Evolutionary conservation across 2,329 filamentous ascomycete genomes (phyloP).

Genomic region (Coniochaeta sp.): DNA sequence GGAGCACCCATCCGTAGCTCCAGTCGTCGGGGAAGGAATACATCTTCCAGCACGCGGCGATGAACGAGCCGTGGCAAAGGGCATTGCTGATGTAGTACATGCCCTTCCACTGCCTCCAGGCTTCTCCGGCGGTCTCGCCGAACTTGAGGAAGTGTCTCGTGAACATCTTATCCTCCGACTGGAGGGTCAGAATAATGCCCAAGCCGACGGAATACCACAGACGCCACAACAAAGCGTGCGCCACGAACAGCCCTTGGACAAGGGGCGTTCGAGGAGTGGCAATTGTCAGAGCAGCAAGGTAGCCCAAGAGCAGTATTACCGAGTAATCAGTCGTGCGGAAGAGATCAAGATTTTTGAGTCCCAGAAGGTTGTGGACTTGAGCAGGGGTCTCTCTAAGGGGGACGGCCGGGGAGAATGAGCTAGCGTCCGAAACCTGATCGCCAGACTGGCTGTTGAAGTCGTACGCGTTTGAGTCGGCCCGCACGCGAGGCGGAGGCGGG

Average conservation of each 20-base stretch:
- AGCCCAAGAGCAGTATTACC: conserved; percentile 67
- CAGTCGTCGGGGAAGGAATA: conserved; percentile 83
- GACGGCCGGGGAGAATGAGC: not conserved
- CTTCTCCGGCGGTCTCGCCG: conserved; percentile 82
- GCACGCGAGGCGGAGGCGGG: conserved; percentile 68
- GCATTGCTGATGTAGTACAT: conserved; percentile 89
- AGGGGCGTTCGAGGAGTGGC: conserved; percentile 69
- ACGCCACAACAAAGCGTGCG: conserved; percentile 76
- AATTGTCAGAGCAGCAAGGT: conserved; percentile 66
- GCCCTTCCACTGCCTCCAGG: conserved; percentile 97
- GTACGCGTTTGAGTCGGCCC: conserved; percentile 22
- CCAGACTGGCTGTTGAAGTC: conserved; percentile 15
- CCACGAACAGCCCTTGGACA: conserved; percentile 72
- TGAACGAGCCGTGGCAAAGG: conserved; percentile 82
- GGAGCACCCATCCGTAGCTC: conserved; percentile 74
- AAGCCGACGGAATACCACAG: conserved; percentile 89
- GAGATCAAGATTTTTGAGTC: conserved; percentile 76
- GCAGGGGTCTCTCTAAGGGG: conserved; percentile 36
- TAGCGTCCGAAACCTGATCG: conserved; percentile 3
- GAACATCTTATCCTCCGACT: conserved; percentile 90
- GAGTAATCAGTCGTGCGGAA: conserved; percentile 82
- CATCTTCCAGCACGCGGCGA: conserved; percentile 93
- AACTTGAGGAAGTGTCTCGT: conserved; percentile 97
- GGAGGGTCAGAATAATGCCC: conserved; percentile 73
- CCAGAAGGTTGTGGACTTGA: conserved; percentile 76